phyloP scores from a whole-genome alignment of 371 early-diverging fungal species.

The Rhizopus arrhizus region DNA sequence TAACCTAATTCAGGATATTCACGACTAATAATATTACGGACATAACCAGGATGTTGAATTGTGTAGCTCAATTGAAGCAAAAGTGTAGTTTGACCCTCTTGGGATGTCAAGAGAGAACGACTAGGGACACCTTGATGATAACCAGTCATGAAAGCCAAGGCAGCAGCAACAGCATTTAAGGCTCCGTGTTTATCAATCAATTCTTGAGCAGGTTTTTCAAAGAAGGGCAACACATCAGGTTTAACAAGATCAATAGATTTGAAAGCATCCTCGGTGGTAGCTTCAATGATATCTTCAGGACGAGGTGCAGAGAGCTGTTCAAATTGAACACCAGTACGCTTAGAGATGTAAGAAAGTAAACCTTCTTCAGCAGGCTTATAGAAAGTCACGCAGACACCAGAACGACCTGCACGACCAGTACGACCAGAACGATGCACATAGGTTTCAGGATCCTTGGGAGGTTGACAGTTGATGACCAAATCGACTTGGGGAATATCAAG shows the following conservation, averaged over 20 bases:
- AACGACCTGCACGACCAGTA: constrained; percentile 94
- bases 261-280: constrained; percentile 75
- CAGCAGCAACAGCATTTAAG: constrained; percentile 75
- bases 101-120: constrained; percentile 81
- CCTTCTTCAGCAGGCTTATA: constrained; percentile 85
- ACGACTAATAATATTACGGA: constrained; percentile 74
- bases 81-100: constrained; percentile 80
- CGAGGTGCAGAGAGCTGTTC: constrained; percentile 84
- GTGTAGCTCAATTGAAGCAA: constrained; percentile 60
- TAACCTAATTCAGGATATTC: constrained; percentile 69
- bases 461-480: constrained; percentile 96
- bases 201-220: constrained; percentile 70
- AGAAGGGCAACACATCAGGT: constrained; percentile 74
- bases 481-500: constrained; percentile 98
- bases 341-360: constrained; percentile 72
- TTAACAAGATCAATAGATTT: constrained; percentile 71
- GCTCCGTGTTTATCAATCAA: constrained; percentile 70
- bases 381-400: constrained; percentile 91
- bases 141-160: constrained; percentile 83
- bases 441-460: constrained; percentile 91
- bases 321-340: constrained; percentile 80
- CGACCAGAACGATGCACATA: constrained; percentile 98
- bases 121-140: constrained; percentile 79
- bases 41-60: constrained; percentile 79
- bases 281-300: constrained; percentile 81